These are phyloP conservation scores for Salix viminalis DNA, from an alignment of 345 rosid genomes.

Conservation along the genomic window DNA sequence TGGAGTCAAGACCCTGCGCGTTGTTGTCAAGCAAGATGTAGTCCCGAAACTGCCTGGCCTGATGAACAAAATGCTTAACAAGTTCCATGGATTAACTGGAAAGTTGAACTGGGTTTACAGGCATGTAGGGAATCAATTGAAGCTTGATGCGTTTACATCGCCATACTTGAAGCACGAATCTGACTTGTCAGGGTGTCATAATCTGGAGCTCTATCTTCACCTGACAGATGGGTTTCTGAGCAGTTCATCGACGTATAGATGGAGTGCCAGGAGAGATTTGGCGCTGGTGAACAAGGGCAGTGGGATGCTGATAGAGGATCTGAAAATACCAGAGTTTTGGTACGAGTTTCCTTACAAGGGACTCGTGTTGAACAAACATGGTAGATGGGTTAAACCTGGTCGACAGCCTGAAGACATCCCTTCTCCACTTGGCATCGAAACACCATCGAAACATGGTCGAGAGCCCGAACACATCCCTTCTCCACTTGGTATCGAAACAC, in stretches of 20 bases:
- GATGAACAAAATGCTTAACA: constrained; percentile 42
- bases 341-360: constrained; percentile 35
- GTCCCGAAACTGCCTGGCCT: constrained; percentile 59
- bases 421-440: constrained; percentile 33
- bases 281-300: constrained; percentile 55
- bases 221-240: constrained; percentile 48
- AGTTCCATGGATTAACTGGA: constrained; percentile 33
- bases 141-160: constrained; percentile 39
- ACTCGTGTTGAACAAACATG: constrained; percentile 41
- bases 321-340: constrained; percentile 57
- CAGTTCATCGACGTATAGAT: constrained; percentile 39
- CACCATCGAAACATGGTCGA: constrained; percentile 22
- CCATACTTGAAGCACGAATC: constrained; percentile 47
- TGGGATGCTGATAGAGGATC: constrained; percentile 49
- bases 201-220: constrained; percentile 56
- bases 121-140: constrained; percentile 53
- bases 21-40: constrained; percentile 53
- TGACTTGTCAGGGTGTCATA: constrained; percentile 42
- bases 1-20: constrained; percentile 50
- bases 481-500: constrained; percentile 20
- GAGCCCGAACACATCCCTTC: constrained; percentile 67
- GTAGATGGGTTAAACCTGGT: constrained; percentile 69
- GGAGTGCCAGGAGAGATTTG: constrained; percentile 54
- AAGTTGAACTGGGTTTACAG: constrained; percentile 51
- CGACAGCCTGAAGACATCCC: constrained; percentile 69